These are phyloP conservation scores for Pleomassaria siparia DNA, from an alignment of 2,329 filamentous ascomycete species.

Conservation along the genomic window DNA sequence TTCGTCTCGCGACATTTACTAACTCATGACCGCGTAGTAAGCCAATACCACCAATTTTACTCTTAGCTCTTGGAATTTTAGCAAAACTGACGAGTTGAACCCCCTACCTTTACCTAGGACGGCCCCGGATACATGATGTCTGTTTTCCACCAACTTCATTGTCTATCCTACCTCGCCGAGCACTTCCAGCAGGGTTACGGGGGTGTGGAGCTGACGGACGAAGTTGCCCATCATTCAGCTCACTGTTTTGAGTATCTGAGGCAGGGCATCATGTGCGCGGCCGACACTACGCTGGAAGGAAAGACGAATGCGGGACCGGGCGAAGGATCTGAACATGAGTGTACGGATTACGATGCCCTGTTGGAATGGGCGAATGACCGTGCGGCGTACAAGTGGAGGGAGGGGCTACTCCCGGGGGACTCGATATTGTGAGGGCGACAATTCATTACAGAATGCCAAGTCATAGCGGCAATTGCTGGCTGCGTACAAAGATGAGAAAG, in stretches of 20 bases:
- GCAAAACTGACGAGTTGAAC: too few relatives aligned
- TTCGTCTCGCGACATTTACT: too few relatives aligned
- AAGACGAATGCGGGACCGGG: constrained; percentile 17
- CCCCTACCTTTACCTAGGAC: too few relatives aligned
- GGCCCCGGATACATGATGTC: constrained; percentile 27
- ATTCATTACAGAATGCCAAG: too few relatives aligned
- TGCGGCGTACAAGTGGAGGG: constrained; percentile 18
- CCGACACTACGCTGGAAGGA: constrained; percentile 28
- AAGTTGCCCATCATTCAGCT: constrained; percentile 24
- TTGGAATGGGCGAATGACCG: constrained; percentile 27
- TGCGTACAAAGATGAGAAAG: too few relatives aligned
- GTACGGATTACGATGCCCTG: constrained; percentile 25
- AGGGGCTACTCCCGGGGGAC: constrained; percentile 19
- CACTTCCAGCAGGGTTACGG: constrained; percentile 26
- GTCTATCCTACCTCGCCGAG: constrained; percentile 23
- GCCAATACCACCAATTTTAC: too few relatives aligned
- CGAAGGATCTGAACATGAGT: constrained; percentile 25
- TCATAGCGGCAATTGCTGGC: too few relatives aligned
- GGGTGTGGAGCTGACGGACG: constrained; percentile 13
- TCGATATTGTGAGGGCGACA: constrained; percentile 16
- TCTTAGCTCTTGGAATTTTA: too few relatives aligned
- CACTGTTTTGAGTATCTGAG: constrained; percentile 33
- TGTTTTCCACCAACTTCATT: constrained; percentile 30
- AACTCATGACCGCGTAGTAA: too few relatives aligned
- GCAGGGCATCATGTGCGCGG: constrained; percentile 28